Percentiles rank a stretch among this genome's conserved stretches.
Conservation (phyloP, 1,139 yeast species). For the Lodderomyces parapsilosis region DNA sequence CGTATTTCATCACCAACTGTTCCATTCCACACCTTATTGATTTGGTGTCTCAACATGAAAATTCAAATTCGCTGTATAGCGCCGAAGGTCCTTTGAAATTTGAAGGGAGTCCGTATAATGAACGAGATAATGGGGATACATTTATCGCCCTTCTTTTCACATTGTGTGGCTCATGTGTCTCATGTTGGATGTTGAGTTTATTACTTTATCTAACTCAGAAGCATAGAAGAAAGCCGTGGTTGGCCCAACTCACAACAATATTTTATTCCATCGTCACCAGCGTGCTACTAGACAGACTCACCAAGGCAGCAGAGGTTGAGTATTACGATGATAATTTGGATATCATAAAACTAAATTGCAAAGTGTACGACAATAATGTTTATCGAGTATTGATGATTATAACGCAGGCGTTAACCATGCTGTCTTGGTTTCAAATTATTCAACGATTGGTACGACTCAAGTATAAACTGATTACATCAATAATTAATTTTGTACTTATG, state of each 20-base stretch:
- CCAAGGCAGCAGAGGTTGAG: slow-evolving; percentile 32
- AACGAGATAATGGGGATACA: slow-evolving; percentile 40
- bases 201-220: slow-evolving; percentile 45
- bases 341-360: slow-evolving; percentile 30
- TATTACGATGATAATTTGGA: slow-evolving; percentile 39
- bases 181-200: slow-evolving; percentile 55
- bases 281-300: slow-evolving; percentile 36
- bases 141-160: slow-evolving; percentile 45
- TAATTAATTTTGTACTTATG: slow-evolving; percentile 20
- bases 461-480: slow-evolving; percentile 20
- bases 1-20: slow-evolving; percentile 46
- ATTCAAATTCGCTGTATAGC: not conserved
- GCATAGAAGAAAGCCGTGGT: slow-evolving; percentile 46
- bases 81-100: not conserved
- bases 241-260: slow-evolving; percentile 46
- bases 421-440: slow-evolving; percentile 43
- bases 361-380: slow-evolving; percentile 27
- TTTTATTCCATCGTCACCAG: slow-evolving; percentile 46
- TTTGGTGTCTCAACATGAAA: slow-evolving; percentile 9
- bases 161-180: slow-evolving; percentile 42
- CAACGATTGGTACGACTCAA: slow-evolving; percentile 21
- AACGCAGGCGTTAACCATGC: slow-evolving; percentile 32
- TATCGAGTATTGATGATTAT: slow-evolving; percentile 31
- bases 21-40: slow-evolving; percentile 16
- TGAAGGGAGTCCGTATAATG: slow-evolving; percentile 21